phyloP scores from a whole-genome alignment of 441 rosid genomes.

The Populus tomentosa region DNA sequence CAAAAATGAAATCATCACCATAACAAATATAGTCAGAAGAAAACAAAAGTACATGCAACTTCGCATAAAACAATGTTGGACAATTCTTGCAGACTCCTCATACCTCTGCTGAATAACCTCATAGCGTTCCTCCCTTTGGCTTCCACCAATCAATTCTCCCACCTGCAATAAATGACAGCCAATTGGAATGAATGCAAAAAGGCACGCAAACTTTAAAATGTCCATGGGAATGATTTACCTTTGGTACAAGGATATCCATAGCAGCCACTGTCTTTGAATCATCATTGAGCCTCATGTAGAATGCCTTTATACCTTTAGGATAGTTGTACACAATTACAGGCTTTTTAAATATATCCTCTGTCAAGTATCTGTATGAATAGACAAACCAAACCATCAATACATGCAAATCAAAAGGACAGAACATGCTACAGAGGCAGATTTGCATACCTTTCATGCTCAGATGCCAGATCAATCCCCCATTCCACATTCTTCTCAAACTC shows the following conservation, averaged over 20 bases:
- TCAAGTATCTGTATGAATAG: conserved; percentile 56
- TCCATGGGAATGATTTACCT: conserved; percentile 35
- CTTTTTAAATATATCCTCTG: conserved; percentile 79
- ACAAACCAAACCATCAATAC: conserved; percentile 13
- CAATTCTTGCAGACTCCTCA: not conserved
- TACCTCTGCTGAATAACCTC: conserved; percentile 57
- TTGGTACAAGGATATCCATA: conserved; percentile 96
- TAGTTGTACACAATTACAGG: conserved; percentile 93
- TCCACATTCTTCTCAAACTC: conserved; percentile 77
- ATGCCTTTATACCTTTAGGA: conserved; percentile 93
- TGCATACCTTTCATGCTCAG: conserved; percentile 90
- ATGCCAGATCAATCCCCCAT: conserved; percentile 96
- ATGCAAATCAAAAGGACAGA: conserved; percentile 1
- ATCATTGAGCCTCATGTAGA: conserved; percentile 94
- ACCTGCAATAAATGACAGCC: conserved; percentile 32
- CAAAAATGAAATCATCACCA: not conserved
- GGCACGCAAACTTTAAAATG: not conserved
- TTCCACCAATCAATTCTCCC: conserved; percentile 80
- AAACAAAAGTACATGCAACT: not conserved
- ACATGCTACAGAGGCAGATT: not conserved
- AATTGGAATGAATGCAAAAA: not conserved
- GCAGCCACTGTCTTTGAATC: conserved; percentile 92
- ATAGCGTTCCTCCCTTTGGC: conserved; percentile 77
- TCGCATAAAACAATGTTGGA: not conserved
- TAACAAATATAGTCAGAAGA: not conserved